These are phyloP conservation scores for Komagataella mondaviorum DNA, from an alignment of 805 yeast species.

Conservation along the genomic window DNA sequence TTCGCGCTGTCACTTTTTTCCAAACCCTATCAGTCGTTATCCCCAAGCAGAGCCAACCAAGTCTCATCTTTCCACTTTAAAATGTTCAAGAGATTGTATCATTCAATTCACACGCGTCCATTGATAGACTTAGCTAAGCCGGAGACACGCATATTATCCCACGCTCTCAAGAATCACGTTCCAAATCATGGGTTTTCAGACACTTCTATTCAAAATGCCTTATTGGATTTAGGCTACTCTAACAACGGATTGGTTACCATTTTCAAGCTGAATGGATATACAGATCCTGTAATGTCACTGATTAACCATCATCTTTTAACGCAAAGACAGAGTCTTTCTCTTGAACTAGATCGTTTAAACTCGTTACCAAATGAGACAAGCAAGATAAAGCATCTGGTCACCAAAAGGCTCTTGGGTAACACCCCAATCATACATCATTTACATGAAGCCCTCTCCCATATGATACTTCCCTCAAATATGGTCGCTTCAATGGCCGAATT, in stretches of 20 bases:
- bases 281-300: background rate
- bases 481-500: constrained; percentile 49
- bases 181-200: constrained; percentile 32
- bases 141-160: constrained; percentile 22
- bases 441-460: constrained; percentile 39
- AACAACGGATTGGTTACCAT: constrained; percentile 27
- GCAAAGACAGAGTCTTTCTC: background rate
- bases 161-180: constrained; percentile 19
- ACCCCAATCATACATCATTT: constrained; percentile 28
- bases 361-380: constrained; percentile 8
- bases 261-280: constrained; percentile 17
- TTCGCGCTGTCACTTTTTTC: background rate
- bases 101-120: constrained; percentile 23
- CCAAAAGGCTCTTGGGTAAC: constrained; percentile 38
- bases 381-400: constrained; percentile 17
- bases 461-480: constrained; percentile 54
- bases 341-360: background rate
- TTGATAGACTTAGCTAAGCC: constrained; percentile 15
- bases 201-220: constrained; percentile 27
- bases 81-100: constrained; percentile 24
- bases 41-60: background rate
- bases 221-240: constrained; percentile 22
- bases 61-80: background rate
- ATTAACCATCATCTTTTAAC: constrained; percentile 3
- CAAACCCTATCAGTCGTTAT: background rate